Evolutionary conservation across 2,329 filamentous ascomycete species (phyloP).

Genomic region (Thielaviopsis ethacetica): DNA sequence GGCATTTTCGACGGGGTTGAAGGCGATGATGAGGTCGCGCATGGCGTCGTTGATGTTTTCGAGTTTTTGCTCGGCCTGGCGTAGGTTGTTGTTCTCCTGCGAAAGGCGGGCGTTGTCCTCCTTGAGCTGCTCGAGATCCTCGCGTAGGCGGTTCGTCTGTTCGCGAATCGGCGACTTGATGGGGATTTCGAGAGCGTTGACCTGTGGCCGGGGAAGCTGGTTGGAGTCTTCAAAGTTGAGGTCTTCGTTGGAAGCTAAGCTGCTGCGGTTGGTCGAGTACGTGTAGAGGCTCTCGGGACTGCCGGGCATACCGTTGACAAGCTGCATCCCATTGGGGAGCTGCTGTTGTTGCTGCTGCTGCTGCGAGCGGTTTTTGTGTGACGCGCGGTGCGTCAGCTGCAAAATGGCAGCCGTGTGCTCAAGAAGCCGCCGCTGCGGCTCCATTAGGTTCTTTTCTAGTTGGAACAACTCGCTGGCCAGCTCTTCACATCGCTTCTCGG

Average conservation of each 20-base stretch:
- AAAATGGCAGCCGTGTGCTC: conserved; percentile 87
- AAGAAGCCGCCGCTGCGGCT: conserved; percentile 58
- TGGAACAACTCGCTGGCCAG: conserved; percentile 65
- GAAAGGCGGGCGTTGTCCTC: conserved; percentile 28
- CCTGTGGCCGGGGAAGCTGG: conserved; percentile 28
- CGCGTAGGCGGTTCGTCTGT: conserved; percentile 32
- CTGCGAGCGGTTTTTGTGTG: conserved; percentile 33
- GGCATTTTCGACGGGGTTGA: conserved; percentile 38
- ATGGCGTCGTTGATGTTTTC: conserved; percentile 52
- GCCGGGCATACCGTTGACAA: conserved; percentile 45
- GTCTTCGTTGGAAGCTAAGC: conserved; percentile 37
- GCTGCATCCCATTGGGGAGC: conserved; percentile 19
- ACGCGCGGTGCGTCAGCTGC: conserved; percentile 69
- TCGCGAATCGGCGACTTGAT: conserved; percentile 39
- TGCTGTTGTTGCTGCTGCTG: conserved; percentile 16
- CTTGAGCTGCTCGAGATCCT: conserved; percentile 29
- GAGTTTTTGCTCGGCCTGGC: conserved; percentile 47
- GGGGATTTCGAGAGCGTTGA: conserved; percentile 39
- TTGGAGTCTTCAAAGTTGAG: conserved; percentile 55
- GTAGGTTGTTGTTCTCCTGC: conserved; percentile 33
- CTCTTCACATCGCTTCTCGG: conserved; percentile 71
- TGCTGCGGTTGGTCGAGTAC: conserved; percentile 44
- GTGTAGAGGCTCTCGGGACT: conserved; percentile 65
- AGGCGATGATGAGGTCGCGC: conserved; percentile 47
- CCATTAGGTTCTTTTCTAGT: conserved; percentile 60